Conservation (phyloP, 768 basidiomycete genomes). For the Boletus fagicola region DNA sequence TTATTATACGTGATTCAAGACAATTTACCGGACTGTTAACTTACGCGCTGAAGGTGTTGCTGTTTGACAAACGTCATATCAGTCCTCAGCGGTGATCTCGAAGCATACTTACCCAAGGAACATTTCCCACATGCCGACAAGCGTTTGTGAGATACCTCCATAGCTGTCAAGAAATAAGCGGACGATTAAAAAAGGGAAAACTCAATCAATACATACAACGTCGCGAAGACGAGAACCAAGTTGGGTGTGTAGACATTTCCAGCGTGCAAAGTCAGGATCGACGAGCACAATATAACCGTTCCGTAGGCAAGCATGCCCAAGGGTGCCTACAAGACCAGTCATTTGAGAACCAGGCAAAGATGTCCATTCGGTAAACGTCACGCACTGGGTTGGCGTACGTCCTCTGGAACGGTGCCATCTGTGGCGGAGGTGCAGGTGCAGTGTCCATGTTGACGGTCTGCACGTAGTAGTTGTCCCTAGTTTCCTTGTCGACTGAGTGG, state of each 20-base stretch:
- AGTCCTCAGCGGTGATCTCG: not conserved
- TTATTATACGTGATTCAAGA: not conserved
- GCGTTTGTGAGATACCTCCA: slow-evolving; percentile 30
- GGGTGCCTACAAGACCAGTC: slow-evolving; percentile 19
- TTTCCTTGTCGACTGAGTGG: slow-evolving; percentile 24
- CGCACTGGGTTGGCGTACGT: slow-evolving; percentile 28
- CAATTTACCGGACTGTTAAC: not conserved
- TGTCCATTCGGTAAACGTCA: not conserved
- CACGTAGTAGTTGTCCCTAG: slow-evolving; percentile 27
- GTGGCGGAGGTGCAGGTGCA: slow-evolving; percentile 11
- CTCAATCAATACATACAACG: slow-evolving; percentile 19
- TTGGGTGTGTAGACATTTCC: slow-evolving; percentile 21
- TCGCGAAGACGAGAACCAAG: slow-evolving; percentile 30
- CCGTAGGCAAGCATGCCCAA: slow-evolving; percentile 31
- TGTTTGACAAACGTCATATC: slow-evolving; percentile 11
- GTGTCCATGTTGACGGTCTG: slow-evolving; percentile 25
- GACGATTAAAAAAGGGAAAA: not conserved
- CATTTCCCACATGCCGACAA: slow-evolving; percentile 34
- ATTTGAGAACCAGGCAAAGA: not conserved
- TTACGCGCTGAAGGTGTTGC: slow-evolving; percentile 30
- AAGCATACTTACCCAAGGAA: slow-evolving; percentile 26
- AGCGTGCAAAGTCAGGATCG: slow-evolving; percentile 25
- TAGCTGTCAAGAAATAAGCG: slow-evolving; percentile 19
- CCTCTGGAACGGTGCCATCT: slow-evolving; percentile 28
- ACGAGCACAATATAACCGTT: slow-evolving; percentile 32